phyloP scores from a whole-genome alignment of 495 filamentous ascomycete genomes.

The Massariosphaeria phaeospora region DNA sequence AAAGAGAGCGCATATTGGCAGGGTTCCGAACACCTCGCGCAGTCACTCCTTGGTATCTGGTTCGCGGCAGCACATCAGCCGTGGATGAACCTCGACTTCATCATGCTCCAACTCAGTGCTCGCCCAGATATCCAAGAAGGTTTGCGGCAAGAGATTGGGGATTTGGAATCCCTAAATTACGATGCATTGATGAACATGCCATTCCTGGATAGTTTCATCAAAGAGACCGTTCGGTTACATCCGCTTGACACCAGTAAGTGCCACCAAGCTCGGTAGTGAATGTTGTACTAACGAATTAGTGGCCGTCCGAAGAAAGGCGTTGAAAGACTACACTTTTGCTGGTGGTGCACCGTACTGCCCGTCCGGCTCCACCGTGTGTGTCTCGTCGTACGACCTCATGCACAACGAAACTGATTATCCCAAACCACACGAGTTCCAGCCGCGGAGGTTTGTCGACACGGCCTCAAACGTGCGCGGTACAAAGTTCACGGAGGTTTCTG shows the following conservation, averaged over 20 bases:
- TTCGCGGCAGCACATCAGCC: conserved; percentile 7
- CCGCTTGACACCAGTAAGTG: neutral
- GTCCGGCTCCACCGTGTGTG: neutral
- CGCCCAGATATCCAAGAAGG: neutral
- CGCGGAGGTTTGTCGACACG: neutral
- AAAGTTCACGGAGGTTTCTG: conserved; percentile 8
- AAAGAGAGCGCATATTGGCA: conserved; percentile 1
- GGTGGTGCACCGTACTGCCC: neutral
- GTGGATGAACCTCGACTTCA: conserved; percentile 6
- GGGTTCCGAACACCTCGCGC: neutral
- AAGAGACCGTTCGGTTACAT: conserved; percentile 1
- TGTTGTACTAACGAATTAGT: neutral
- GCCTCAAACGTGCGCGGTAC: neutral
- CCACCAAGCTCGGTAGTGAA: neutral
- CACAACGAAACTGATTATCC: neutral
- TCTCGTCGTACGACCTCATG: conserved; percentile 4
- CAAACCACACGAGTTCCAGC: neutral
- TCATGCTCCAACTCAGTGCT: neutral
- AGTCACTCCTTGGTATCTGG: conserved; percentile 5
- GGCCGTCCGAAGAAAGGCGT: neutral
- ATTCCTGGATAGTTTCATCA: conserved; percentile 9
- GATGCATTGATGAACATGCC: neutral
- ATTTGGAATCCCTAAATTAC: neutral
- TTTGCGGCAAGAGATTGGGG: neutral
- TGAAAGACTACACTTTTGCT: neutral